Evolutionary conservation across 2,329 filamentous ascomycete species (phyloP), one percentile per base, ranked within the genome.

Genomic region (Volutella citrinella): DNA sequence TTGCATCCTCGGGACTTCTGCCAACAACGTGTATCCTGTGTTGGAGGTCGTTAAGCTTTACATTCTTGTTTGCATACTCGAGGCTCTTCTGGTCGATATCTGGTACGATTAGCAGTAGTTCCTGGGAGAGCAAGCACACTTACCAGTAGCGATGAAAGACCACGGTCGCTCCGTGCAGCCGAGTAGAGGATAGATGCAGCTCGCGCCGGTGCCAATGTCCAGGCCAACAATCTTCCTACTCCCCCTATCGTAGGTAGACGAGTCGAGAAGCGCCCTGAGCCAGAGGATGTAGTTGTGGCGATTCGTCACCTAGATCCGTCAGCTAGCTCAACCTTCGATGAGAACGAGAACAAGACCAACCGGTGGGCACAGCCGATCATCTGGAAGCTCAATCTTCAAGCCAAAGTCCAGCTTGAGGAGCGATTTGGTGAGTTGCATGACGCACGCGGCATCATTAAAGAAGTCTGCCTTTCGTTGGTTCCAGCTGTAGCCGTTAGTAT

Each of bases 281-380:
- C 90, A 97, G 8, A 90, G 67, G 14, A 97, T 78, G 58, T 98
- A 98, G 54, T 91, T 93, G 59, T 94, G 82, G 30, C 89, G 80
- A 41, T 77, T 78, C 1, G 74, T 72, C 3, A 78, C 69, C 74
- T 76, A 8, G 10, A 19, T 15, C 17, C n/a, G n/a, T n/a, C n/a
- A n/a, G n/a, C n/a, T n/a, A n/a, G n/a, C n/a, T n/a, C n/a, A n/a
- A n/a, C n/a, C n/a, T 28, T 29, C 27, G 19, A 39, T 45, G 25
- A 38, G 36, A 28, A 19, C 12, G 4, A n/a, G 32, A 21, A 38
- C 32, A 32, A 21, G 28, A 29, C 14, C 15, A 9, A 13, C 85
- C 2, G 90, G 87, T 10, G 91, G 93, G 55, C 91, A 97, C 1
- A 98, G 70, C 15, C 91, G 74, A 58, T 95, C 81, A 17, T 75